A percentile compares a stretch with the other conserved stretches of the same genome.
Conservation (phyloP, 306 rosid genomes). For the Lablab purpureus region DNA sequence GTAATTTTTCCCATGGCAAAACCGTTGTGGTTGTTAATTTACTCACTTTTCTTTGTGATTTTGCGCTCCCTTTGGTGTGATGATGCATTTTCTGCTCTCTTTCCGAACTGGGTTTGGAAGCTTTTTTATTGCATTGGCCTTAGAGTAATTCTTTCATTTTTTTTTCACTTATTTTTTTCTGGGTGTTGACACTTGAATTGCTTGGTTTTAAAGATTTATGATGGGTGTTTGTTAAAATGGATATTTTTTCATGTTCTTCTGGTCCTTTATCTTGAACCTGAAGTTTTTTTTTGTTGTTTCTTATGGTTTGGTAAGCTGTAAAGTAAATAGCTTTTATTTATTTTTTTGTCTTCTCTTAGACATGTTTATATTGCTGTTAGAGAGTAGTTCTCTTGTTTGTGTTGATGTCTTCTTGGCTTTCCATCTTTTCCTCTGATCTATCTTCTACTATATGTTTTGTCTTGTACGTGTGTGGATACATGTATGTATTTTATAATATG, state of each 20-base stretch:
- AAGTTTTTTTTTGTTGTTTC: conserved; percentile 58
- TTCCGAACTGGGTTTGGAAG: conserved; percentile 42
- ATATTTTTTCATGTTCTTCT: conserved; percentile 60
- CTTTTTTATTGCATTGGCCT: conserved; percentile 58
- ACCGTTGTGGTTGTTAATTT: background rate
- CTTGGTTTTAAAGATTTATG: conserved; percentile 72
- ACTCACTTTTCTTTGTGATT: background rate
- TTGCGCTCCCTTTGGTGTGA: conserved; percentile 24
- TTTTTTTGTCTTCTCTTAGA: conserved; percentile 49
- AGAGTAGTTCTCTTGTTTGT: conserved; percentile 48
- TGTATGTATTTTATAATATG: conserved; percentile 29
- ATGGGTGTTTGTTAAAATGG: conserved; percentile 75
- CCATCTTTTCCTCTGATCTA: conserved; percentile 40
- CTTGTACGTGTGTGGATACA: conserved; percentile 22
- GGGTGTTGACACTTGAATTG: conserved; percentile 52
- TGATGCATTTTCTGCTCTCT: conserved; percentile 42
- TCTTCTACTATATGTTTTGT: conserved; percentile 41
- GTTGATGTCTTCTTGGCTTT: conserved; percentile 47
- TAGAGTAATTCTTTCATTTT: conserved; percentile 34
- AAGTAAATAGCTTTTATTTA: conserved; percentile 51
- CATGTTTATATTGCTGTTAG: conserved; percentile 43
- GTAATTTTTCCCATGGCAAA: conserved; percentile 4
- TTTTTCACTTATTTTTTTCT: conserved; percentile 4
- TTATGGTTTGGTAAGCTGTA: conserved; percentile 71
- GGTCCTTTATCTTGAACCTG: conserved; percentile 59